Evolutionary conservation across 1,284 basidiomycete species (phyloP).

Genomic region (Melampsora americana): DNA sequence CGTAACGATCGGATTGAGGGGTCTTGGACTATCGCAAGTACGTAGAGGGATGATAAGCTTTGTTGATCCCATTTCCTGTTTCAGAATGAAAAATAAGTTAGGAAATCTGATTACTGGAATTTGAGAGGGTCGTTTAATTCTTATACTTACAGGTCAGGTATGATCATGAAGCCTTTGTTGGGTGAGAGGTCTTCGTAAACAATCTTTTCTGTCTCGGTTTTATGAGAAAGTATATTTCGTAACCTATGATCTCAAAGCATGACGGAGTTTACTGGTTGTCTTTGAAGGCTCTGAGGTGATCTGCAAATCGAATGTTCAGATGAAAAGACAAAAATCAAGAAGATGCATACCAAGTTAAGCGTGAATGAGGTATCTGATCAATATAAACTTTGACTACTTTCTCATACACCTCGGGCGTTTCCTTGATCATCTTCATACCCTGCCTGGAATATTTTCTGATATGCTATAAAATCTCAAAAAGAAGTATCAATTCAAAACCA

Average conservation of each 20-base stretch:
- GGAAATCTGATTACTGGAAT: background rate
- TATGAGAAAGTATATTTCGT: conserved; percentile 75
- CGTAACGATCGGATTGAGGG: conserved; percentile 53
- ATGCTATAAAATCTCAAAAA: conserved; percentile 47
- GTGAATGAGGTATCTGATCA: conserved; percentile 65
- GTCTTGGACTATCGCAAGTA: conserved; percentile 53
- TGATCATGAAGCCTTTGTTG: conserved; percentile 68
- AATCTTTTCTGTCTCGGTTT: conserved; percentile 73
- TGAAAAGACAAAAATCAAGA: background rate
- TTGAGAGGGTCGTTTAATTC: background rate
- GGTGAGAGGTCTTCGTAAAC: conserved; percentile 64
- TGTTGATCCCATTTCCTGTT: conserved; percentile 54
- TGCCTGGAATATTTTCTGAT: conserved; percentile 73
- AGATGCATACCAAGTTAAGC: conserved; percentile 72
- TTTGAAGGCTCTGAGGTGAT: background rate
- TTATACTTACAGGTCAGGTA: conserved; percentile 68
- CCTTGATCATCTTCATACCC: conserved; percentile 67
- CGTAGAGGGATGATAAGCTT: conserved; percentile 52
- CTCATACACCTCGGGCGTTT: conserved; percentile 73
- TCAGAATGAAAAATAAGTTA: background rate
- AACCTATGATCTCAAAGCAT: conserved; percentile 60
- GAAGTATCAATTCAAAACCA: too few species aligned
- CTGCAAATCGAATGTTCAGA: background rate
- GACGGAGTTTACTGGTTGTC: too few species aligned
- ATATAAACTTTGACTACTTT: conserved; percentile 75